These are phyloP conservation scores for Trichosanthes truncata DNA, from an alignment of 306 rosid genomes.

Conservation along the genomic window DNA sequence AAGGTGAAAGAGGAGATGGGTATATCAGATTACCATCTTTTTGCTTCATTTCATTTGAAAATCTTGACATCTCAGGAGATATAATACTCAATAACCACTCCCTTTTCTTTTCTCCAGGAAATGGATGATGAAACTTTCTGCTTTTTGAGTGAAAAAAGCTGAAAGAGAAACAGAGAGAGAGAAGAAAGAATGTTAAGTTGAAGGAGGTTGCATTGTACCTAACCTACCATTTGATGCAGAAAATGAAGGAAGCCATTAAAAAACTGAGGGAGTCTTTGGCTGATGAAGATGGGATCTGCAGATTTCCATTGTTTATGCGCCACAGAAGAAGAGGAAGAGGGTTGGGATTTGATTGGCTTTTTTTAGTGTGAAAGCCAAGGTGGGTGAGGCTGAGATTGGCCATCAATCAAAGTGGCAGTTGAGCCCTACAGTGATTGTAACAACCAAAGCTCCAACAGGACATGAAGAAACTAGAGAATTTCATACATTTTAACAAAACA, in stretches of 20 bases:
- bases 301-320: slow-evolving; percentile 23
- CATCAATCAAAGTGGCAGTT: background rate
- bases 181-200: background rate
- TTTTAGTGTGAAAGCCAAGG: slow-evolving; percentile 2
- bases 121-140: background rate
- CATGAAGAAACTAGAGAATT: background rate
- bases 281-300: slow-evolving; percentile 21
- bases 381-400: background rate
- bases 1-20: slow-evolving; percentile 26
- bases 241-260: slow-evolving; percentile 1
- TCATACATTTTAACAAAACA: background rate
- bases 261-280: slow-evolving; percentile 4
- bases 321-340: slow-evolving; percentile 7
- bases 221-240: slow-evolving; percentile 8
- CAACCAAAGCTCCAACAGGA: slow-evolving; percentile 12
- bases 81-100: background rate
- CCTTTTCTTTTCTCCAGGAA: background rate
- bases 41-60: slow-evolving; percentile 13
- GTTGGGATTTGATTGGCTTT: slow-evolving; percentile 1
- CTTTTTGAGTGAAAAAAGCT: background rate
- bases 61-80: slow-evolving; percentile 23
- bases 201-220: background rate
- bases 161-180: background rate
- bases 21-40: slow-evolving; percentile 21
- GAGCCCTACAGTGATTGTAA: slow-evolving; percentile 16